Percentiles rank a stretch among this genome's conserved stretches.
Conservation (phyloP, 331 rosid species). For the Telfairia occidentalis region DNA sequence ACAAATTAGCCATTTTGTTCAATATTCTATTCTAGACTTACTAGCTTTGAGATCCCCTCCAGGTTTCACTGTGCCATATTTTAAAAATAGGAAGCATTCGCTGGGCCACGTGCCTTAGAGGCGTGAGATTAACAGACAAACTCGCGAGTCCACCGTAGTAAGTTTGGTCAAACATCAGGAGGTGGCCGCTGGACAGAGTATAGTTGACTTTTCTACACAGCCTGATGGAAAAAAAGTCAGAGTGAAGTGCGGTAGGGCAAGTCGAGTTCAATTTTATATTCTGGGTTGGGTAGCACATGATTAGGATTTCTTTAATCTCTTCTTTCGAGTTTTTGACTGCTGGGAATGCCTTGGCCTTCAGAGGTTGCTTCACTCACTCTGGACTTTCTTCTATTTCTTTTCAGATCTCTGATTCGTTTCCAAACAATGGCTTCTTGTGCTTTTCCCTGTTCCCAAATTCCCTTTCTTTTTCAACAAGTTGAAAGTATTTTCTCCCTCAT, state of each 20-base stretch:
- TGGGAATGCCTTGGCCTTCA: conserved; percentile 11
- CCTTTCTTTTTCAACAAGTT: conserved; percentile 10
- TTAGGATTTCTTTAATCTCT: conserved; percentile 12
- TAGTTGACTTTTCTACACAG: conserved; percentile 24
- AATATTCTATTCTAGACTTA: background rate
- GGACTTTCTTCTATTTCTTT: conserved; percentile 10
- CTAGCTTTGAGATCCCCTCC: background rate
- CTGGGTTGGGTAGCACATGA: conserved; percentile 16
- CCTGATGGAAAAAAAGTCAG: conserved; percentile 9
- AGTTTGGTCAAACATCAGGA: conserved; percentile 24
- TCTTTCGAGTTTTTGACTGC: background rate
- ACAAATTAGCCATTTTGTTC: conserved; percentile 5
- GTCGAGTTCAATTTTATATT: conserved; percentile 19
- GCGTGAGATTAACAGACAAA: conserved; percentile 7
- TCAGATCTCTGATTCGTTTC: conserved; percentile 32
- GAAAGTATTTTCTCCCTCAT: background rate
- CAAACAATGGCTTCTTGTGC: conserved; percentile 9
- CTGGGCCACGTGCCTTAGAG: conserved; percentile 34
- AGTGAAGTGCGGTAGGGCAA: conserved; percentile 16
- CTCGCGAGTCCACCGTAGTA: conserved; percentile 16
- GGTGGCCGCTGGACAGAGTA: conserved; percentile 6
- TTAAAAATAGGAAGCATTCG: conserved; percentile 11
- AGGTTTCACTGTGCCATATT: background rate
- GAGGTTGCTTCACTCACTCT: conserved; percentile 15
- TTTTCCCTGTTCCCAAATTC: conserved; percentile 12